These are phyloP conservation scores for Aspergillus persii DNA, from an alignment of 2,329 filamentous ascomycete genomes.

Conservation along the genomic window DNA sequence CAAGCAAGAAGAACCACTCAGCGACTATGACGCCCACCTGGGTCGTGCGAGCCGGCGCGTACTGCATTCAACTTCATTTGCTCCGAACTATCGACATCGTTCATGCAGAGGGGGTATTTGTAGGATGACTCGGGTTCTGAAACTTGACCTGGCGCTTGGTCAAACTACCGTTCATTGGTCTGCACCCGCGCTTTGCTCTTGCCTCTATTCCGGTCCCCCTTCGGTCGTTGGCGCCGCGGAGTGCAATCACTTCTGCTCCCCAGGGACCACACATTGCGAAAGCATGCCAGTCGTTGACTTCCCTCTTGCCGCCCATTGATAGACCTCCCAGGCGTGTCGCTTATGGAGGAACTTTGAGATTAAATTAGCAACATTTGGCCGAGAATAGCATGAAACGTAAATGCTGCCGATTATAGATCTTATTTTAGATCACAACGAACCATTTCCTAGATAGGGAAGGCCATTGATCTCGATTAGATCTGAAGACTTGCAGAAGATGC, in stretches of 20 bases:
- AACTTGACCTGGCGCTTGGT: slow-evolving; percentile 11
- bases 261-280: slow-evolving; percentile 9
- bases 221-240: slow-evolving; percentile 18
- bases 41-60: slow-evolving; percentile 22
- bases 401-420: slow-evolving; percentile 24
- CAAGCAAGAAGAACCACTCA: slow-evolving; percentile 19
- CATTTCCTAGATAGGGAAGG: slow-evolving; percentile 20
- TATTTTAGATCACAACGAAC: slow-evolving; percentile 23
- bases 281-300: slow-evolving; percentile 5
- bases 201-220: slow-evolving; percentile 10
- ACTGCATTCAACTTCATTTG: slow-evolving; percentile 20
- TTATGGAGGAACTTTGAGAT: slow-evolving; percentile 6
- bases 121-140: slow-evolving; percentile 23
- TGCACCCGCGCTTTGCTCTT: slow-evolving; percentile 8
- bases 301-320: slow-evolving; percentile 21
- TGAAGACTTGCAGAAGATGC: slow-evolving; percentile 33
- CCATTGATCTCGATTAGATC: slow-evolving; percentile 17
- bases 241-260: slow-evolving; percentile 4
- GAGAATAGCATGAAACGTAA: slow-evolving; percentile 28
- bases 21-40: slow-evolving; percentile 23
- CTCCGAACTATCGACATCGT: slow-evolving; percentile 8
- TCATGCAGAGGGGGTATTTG: slow-evolving; percentile 16
- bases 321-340: slow-evolving; percentile 11
- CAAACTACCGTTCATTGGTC: neutral
- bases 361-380: slow-evolving; percentile 18